These are phyloP conservation scores for Magnolia kwangsiensis DNA, from an alignment of 164 flowering plant species.

Conservation along the genomic window DNA sequence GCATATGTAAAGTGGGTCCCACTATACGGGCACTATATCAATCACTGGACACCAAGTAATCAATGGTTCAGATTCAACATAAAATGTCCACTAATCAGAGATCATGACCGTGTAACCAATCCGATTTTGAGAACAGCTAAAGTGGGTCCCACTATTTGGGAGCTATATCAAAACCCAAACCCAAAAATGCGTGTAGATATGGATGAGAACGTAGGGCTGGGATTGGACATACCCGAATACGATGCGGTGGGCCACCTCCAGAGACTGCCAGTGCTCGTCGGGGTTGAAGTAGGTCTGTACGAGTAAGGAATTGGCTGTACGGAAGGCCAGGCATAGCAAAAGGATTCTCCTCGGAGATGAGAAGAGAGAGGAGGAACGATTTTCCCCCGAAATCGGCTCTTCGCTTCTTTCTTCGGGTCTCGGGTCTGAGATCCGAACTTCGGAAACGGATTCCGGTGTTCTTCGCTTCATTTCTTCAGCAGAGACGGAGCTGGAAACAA, in stretches of 20 bases:
- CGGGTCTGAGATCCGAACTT: neutral
- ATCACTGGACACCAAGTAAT: neutral
- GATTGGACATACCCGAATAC: constrained; percentile 59
- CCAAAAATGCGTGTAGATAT: too few relatives aligned
- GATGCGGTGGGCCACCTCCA: constrained; percentile 82
- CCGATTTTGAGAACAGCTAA: neutral
- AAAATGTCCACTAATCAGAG: neutral
- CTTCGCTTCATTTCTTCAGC: neutral
- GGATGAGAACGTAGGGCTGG: neutral
- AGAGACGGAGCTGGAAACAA: neutral
- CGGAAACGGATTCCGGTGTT: neutral
- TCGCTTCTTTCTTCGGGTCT: neutral
- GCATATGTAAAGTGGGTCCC: neutral
- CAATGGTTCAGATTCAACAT: neutral
- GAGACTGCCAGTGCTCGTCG: constrained; percentile 98
- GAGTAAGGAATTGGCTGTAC: constrained; percentile 58
- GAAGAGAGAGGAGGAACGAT: constrained; percentile 4
- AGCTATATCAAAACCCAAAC: too few relatives aligned
- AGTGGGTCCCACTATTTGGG: neutral
- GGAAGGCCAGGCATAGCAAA: constrained; percentile 45
- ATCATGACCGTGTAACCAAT: neutral
- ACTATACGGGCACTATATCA: too few relatives aligned
- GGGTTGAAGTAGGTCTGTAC: constrained; percentile 95
- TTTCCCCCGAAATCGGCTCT: neutral
- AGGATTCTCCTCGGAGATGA: constrained; percentile 40